A percentile compares a stretch with the other conserved stretches of the same genome.
These are phyloP conservation scores for Haplosporangium sp. DNA, from an alignment of 371 early-diverging fungal species.

Conservation along the genomic window DNA sequence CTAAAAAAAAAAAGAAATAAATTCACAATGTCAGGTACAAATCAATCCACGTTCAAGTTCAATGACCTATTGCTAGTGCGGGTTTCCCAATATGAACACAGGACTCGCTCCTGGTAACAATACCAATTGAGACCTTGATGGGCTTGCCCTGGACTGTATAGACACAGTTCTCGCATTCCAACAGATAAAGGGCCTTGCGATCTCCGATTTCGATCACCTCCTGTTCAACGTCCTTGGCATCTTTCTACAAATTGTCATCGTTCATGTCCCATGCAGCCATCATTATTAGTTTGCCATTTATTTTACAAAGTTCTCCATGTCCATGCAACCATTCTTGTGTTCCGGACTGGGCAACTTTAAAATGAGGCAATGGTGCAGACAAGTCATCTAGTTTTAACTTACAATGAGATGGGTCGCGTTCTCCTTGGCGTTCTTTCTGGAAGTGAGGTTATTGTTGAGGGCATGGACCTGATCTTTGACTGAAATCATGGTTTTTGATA, in stretches of 20 bases:
- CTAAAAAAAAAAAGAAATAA: conserved; percentile 7
- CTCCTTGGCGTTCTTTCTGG: conserved; percentile 40
- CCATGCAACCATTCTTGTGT: neutral
- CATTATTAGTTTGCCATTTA: neutral
- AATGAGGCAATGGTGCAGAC: neutral
- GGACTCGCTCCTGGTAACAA: neutral
- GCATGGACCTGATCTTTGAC: conserved; percentile 37
- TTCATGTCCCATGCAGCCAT: neutral
- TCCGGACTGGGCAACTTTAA: neutral
- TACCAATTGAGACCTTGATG: conserved; percentile 52
- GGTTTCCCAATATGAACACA: no score
- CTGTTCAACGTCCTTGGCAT: conserved; percentile 12
- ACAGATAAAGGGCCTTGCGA: conserved; percentile 38
- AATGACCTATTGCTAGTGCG: no score
- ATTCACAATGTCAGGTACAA: neutral
- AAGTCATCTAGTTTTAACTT: neutral
- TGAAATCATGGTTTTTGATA: conserved; percentile 28
- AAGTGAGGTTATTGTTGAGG: conserved; percentile 15
- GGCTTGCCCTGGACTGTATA: conserved; percentile 37
- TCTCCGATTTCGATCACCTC: conserved; percentile 25
- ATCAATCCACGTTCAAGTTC: no score
- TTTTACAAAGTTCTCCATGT: neutral
- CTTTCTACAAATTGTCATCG: conserved; percentile 14
- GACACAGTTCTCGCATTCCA: conserved; percentile 48
- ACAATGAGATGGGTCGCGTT: conserved; percentile 48